Percentiles rank a stretch among this genome's conserved stretches.
Evolutionary conservation across 2,329 filamentous ascomycete species (phyloP).

Genomic region (Tympanopsis confertula): DNA sequence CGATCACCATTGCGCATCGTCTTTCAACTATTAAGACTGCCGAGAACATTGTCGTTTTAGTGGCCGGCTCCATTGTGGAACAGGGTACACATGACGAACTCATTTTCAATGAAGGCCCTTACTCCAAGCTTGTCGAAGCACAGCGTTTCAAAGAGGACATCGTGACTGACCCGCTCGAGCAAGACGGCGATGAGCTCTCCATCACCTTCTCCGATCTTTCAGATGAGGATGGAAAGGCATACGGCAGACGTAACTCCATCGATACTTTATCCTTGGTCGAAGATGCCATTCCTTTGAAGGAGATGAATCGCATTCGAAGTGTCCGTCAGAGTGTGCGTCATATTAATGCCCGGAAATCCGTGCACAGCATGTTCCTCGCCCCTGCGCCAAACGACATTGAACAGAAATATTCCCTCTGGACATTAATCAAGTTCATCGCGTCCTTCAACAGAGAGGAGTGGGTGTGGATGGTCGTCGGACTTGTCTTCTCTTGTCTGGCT

Average conservation of each 20-base stretch:
- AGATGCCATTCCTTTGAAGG: no score
- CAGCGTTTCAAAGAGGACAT: slow-evolving; percentile 45
- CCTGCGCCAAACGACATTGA: slow-evolving; percentile 53
- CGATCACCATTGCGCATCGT: slow-evolving; percentile 54
- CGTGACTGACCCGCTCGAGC: slow-evolving; percentile 16
- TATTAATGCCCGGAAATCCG: no score
- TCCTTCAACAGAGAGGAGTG: slow-evolving; percentile 70
- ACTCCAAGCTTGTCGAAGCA: slow-evolving; percentile 29
- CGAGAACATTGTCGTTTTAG: slow-evolving; percentile 54
- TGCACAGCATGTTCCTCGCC: background rate
- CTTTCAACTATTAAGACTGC: slow-evolving; percentile 48
- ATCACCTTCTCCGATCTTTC: slow-evolving; percentile 13
- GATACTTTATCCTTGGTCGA: no score
- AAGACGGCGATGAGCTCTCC: slow-evolving; percentile 12
- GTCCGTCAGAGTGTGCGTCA: no score
- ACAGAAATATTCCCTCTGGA: slow-evolving; percentile 64
- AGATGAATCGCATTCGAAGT: background rate
- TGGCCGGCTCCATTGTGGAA: slow-evolving; percentile 46
- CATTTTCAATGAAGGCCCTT: slow-evolving; percentile 30
- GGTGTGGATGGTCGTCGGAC: slow-evolving; percentile 59
- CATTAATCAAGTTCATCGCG: slow-evolving; percentile 66
- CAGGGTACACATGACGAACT: slow-evolving; percentile 49
- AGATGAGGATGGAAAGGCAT: slow-evolving; percentile 34
- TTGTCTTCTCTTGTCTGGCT: slow-evolving; percentile 64
- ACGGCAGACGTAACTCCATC: slow-evolving; percentile 42